Evolutionary conservation across 768 basidiomycete genomes (phyloP).

Genomic region (Boletus rufocinnamomeus): DNA sequence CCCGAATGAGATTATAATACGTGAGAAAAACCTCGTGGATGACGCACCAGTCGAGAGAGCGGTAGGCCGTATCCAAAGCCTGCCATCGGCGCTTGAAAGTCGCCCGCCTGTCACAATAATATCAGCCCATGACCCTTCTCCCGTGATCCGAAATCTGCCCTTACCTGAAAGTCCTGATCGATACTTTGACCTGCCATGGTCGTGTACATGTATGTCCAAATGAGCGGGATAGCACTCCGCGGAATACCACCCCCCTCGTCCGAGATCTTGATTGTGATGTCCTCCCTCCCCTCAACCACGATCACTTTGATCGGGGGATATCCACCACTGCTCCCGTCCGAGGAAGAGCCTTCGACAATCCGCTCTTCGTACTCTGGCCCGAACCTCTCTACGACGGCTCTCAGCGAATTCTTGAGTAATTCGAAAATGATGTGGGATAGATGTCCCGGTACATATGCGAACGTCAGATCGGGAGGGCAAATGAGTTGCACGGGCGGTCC

Average conservation of each 20-base stretch:
- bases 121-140: neutral
- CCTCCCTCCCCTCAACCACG: slow-evolving; percentile 96
- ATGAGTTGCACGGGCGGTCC: slow-evolving; percentile 96
- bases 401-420: slow-evolving; percentile 93
- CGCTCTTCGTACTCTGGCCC: slow-evolving; percentile 75
- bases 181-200: slow-evolving; percentile 74
- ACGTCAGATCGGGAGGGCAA: slow-evolving; percentile 82
- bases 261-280: slow-evolving; percentile 98
- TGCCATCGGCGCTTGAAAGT: slow-evolving; percentile 98
- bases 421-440: slow-evolving; percentile 97
- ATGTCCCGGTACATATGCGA: slow-evolving; percentile 96
- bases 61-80: slow-evolving; percentile 95
- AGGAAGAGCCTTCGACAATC: neutral
- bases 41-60: slow-evolving; percentile 79
- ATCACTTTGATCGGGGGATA: slow-evolving; percentile 43
- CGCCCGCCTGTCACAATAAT: slow-evolving; percentile 52
- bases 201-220: slow-evolving; percentile 99
- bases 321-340: slow-evolving; percentile 3
- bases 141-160: neutral
- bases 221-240: slow-evolving; percentile 80
- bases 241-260: slow-evolving; percentile 96
- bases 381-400: slow-evolving; percentile 92
- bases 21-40: neutral
- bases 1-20: neutral
- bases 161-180: slow-evolving; percentile 65